phyloP scores from a whole-genome alignment of 163 green algal species.

The Prototheca cutis region DNA sequence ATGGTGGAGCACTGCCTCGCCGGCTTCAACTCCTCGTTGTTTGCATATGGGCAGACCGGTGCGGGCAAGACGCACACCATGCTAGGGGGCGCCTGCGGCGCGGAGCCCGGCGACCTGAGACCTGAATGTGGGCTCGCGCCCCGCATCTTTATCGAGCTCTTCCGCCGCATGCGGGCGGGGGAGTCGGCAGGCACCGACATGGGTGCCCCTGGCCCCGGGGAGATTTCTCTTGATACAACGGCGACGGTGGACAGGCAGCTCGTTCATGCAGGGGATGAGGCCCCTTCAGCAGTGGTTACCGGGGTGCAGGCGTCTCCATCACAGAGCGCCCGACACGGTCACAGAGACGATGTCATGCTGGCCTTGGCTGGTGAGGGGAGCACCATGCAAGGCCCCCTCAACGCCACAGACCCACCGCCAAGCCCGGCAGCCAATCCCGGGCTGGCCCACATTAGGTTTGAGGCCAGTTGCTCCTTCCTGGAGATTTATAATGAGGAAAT shows the following conservation, averaged over 20 bases:
- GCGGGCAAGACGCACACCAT: slow-evolving; percentile 98
- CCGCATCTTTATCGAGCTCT: slow-evolving; percentile 26
- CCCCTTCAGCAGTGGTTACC: too few relatives aligned
- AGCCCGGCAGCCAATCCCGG: not conserved
- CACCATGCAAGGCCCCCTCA: too few relatives aligned
- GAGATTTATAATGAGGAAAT: slow-evolving; percentile 61
- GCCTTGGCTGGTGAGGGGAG: too few relatives aligned
- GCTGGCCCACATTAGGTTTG: not conserved
- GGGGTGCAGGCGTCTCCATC: too few relatives aligned
- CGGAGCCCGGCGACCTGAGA: not conserved
- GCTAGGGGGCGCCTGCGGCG: slow-evolving; percentile 42
- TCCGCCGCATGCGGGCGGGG: slow-evolving; percentile 1
- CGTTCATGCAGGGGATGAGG: too few relatives aligned
- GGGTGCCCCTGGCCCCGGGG: too few relatives aligned
- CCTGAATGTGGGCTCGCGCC: slow-evolving; percentile 16
- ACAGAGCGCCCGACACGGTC: too few relatives aligned
- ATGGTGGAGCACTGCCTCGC: slow-evolving; percentile 26
- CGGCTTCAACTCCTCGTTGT: slow-evolving; percentile 31
- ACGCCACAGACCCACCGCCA: too few relatives aligned
- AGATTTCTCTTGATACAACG: too few relatives aligned
- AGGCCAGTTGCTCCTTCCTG: slow-evolving; percentile 27
- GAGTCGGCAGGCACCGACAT: not conserved
- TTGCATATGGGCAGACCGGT: slow-evolving; percentile 92
- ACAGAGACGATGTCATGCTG: too few relatives aligned
- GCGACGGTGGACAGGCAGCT: too few relatives aligned